These are phyloP conservation scores for Sporothrix mexicana DNA, from an alignment of 2,329 filamentous ascomycete species.

Conservation along the genomic window DNA sequence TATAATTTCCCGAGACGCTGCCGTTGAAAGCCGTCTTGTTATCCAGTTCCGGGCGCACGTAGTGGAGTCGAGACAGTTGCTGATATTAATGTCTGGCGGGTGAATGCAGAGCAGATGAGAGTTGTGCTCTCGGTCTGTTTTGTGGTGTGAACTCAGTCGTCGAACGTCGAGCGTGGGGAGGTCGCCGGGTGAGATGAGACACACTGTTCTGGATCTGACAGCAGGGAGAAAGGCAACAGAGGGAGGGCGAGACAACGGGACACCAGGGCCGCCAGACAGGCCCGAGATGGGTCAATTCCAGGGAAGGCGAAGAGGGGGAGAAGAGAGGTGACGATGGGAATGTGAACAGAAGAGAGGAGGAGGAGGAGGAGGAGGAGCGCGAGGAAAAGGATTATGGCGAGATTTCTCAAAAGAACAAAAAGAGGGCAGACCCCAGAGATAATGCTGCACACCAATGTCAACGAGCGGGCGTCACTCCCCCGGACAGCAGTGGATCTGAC, in stretches of 20 bases:
- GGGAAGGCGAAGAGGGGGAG: neutral
- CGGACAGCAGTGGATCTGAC: conserved; percentile 26
- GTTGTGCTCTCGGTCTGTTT: neutral
- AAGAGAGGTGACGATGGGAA: neutral
- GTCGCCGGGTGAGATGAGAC: neutral
- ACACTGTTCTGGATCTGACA: conserved; percentile 16
- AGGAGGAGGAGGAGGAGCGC: neutral
- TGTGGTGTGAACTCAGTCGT: neutral
- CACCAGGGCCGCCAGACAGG: neutral
- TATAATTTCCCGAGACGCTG: conserved; percentile 24
- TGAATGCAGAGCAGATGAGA: conserved; percentile 12
- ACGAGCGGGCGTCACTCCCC: conserved; percentile 13
- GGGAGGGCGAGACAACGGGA: neutral
- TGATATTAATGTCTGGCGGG: conserved; percentile 24
- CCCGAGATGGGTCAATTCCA: conserved; percentile 24
- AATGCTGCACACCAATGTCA: conserved; percentile 20
- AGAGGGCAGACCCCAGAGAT: conserved; percentile 12
- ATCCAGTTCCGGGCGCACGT: neutral
- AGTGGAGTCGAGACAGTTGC: conserved; percentile 7
- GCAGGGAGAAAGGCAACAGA: neutral
- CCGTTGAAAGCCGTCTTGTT: neutral
- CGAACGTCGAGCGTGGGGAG: neutral
- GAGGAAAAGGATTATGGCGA: conserved; percentile 17
- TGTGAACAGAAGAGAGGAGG: neutral
- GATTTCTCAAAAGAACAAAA: conserved; percentile 6